Evolutionary conservation across 1,284 basidiomycete species (phyloP), one percentile per base, ranked within the genome.

Genomic region (Rhizoctonia solani): DNA sequence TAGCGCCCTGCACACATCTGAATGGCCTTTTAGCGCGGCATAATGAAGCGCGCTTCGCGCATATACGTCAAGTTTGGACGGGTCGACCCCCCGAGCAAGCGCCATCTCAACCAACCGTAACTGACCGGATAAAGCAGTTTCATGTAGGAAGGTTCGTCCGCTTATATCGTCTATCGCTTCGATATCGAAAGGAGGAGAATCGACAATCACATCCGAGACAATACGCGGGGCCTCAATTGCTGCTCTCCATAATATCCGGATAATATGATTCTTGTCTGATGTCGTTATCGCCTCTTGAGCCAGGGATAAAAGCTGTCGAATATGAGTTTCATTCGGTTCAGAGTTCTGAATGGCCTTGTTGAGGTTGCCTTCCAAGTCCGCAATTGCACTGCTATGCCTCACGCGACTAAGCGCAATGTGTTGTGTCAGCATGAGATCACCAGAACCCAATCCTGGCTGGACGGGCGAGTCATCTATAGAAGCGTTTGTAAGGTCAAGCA

Each of bases 111-210:
- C 92, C 44, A 99, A 83, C n/a, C 87, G 83, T 25, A 89, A 78
- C 16, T 87, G 84, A 8, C 96, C 96, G 6, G 89, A 87, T 58
- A 95, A 93, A 9, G 93, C 88, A 1, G 93, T 92, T 76, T 96
- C 92, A 75, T 99, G 97, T n/a, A 99, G 84, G 71, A 93, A 93
- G 0, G 91, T 95, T 30, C 97, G 87, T 34, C 92, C 93, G 76
- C 98, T 99, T 81, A 99, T 99, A 74, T 98, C 95, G 76, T 99
- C 97, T 46, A 98, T 84, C 74, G 94, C 98, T 56, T 82, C 81
- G 76, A 92, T 98, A 78, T 98, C 92, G 74, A 98, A 92, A 0
- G 88, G 83, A 59, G 93, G 81, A 41, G 88, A 87, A 16, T 81
- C 76, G 21, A 94, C 78, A 59, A 95, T 90, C 50, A 91, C 78